Evolutionary conservation across 768 basidiomycete species (phyloP).

Genomic region (Tubosaeta sp.): DNA sequence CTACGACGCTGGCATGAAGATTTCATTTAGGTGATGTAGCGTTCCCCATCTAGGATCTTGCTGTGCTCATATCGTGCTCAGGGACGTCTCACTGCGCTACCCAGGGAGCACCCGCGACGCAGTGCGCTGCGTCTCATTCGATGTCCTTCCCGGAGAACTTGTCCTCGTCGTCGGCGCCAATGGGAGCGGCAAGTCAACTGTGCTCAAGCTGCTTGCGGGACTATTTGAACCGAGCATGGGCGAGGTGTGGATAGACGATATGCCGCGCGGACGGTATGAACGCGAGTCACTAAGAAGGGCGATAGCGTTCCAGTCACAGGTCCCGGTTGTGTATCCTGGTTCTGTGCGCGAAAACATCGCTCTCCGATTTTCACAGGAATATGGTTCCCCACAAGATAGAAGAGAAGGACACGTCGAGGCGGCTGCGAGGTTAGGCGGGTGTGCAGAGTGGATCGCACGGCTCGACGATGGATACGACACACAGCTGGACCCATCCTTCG

Average conservation of each 20-base stretch:
- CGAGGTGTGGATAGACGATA: slow-evolving; percentile 41
- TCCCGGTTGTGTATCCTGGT: slow-evolving; percentile 45
- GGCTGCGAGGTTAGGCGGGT: slow-evolving; percentile 33
- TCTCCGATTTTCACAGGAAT: not conserved
- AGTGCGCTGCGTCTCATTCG: slow-evolving; percentile 24
- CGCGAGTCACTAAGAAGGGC: slow-evolving; percentile 39
- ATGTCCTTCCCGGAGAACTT: slow-evolving; percentile 26
- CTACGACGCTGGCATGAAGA: slow-evolving; percentile 21
- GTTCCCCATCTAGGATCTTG: too few species aligned
- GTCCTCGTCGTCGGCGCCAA: slow-evolving; percentile 31
- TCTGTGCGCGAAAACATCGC: slow-evolving; percentile 43
- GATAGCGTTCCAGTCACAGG: slow-evolving; percentile 48
- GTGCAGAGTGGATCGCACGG: slow-evolving; percentile 31
- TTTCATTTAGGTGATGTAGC: slow-evolving; percentile 21
- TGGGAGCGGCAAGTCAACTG: slow-evolving; percentile 27
- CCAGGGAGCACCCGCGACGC: slow-evolving; percentile 17
- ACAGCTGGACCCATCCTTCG: slow-evolving; percentile 28
- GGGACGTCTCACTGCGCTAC: slow-evolving; percentile 23
- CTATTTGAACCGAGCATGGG: slow-evolving; percentile 46
- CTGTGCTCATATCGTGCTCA: too few species aligned
- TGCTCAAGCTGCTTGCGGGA: slow-evolving; percentile 48
- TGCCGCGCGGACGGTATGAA: slow-evolving; percentile 36
- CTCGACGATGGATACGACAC: slow-evolving; percentile 29
- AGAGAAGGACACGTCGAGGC: slow-evolving; percentile 11
- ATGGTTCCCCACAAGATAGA: not conserved